phyloP scores from a whole-genome alignment of 805 yeast genomes.

The Kurtzmaniella fragi region DNA sequence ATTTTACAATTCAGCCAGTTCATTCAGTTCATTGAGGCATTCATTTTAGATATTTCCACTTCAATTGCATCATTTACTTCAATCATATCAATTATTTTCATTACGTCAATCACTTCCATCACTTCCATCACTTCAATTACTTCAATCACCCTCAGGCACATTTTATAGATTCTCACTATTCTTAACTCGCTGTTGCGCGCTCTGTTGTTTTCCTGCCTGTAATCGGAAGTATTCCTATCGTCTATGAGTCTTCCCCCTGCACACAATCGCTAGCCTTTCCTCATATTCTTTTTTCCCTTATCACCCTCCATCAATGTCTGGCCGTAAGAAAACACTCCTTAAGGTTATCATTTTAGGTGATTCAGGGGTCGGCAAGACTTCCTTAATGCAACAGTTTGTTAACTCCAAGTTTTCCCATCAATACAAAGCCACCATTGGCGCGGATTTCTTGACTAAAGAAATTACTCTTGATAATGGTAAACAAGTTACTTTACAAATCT shows the following conservation, averaged over 20 bases:
- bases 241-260: neutral
- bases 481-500: slow-evolving; percentile 75
- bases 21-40: neutral
- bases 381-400: slow-evolving; percentile 95
- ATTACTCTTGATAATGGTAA: slow-evolving; percentile 74
- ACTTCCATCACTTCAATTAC: neutral
- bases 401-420: slow-evolving; percentile 92
- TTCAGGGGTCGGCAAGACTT: slow-evolving; percentile 96
- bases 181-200: too few relatives aligned
- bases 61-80: too few relatives aligned
- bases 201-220: too few relatives aligned
- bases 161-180: too few relatives aligned
- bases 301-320: slow-evolving; percentile 34
- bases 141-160: too few relatives aligned
- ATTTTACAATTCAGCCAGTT: too few relatives aligned
- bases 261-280: neutral
- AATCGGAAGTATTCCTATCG: too few relatives aligned
- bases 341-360: slow-evolving; percentile 93
- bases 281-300: neutral
- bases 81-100: too few relatives aligned
- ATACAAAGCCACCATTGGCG: slow-evolving; percentile 97
- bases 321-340: slow-evolving; percentile 68
- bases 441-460: slow-evolving; percentile 92
- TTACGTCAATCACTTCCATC: neutral
- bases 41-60: too few relatives aligned